Evolutionary conservation across 2,329 filamentous ascomycete genomes (phyloP), one percentile per base, ranked within the genome.

Genomic region (Diaporthe sp.): DNA sequence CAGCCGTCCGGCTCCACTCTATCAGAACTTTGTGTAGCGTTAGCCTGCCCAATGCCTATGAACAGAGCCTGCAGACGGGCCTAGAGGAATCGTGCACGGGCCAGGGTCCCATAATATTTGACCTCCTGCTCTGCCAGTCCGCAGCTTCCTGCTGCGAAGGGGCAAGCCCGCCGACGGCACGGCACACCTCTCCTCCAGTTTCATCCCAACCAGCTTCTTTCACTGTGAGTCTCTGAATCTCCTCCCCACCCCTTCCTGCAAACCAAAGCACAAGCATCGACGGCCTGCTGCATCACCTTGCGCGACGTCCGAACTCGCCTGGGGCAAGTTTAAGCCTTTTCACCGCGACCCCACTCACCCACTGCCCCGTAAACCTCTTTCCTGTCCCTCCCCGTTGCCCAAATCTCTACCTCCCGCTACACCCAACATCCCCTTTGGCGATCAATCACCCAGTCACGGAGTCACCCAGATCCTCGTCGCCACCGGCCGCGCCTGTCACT

Each of bases 131-230:
- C 34, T 70, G 65, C 65, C 58, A 73, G 58, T 42, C 55, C 6
- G 31, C 71, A 62, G 25, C 53, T 55, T 19, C 25, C 37, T 28
- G n/a, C 22, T 62, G 44, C 37, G 58, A 65, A 53, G 58, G 46
- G 58, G 71, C 17, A 57, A 53, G 71, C 28, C 58, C 58, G 71
- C 71, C 71, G 71, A 70, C 65, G 65, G 46, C 58, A 51, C 71
- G 71, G 71, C 58, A 73, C 71, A 65, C 39, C 46, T 65, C 71
- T 62, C 58, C 58, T 73, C 72, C 51, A 74, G 72, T 74, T 74
- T 74, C 72, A 74, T 71, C 72, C 65, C 72, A 60, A 71, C 49
- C 72, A 70, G 61, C 55, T 74, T 74, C 72, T 71, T 74, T 74
- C 62, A 71, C 31, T 60, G 34, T 57, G 42, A 58, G 72, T 71